Percentiles rank a stretch among this genome's conserved stretches.
These are phyloP conservation scores for Solanum tarijense DNA, from an alignment of 257 asterid genomes.

Conservation along the genomic window DNA sequence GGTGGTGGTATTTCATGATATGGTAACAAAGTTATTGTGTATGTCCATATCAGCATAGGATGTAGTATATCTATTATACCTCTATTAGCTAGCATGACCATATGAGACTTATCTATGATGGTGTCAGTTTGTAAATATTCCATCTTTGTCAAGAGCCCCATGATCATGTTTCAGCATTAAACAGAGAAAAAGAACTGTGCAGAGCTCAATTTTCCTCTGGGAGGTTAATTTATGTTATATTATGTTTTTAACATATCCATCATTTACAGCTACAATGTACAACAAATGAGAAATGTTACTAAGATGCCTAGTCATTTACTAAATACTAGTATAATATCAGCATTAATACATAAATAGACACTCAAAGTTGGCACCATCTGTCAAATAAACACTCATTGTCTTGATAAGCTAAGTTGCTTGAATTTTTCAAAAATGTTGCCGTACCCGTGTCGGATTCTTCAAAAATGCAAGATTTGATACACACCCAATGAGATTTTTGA, in stretches of 20 bases:
- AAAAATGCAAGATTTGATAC: background rate
- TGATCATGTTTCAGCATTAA: background rate
- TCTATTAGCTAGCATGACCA: slow-evolving; percentile 4
- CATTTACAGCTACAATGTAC: background rate
- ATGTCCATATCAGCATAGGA: slow-evolving; percentile 2
- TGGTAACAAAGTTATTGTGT: background rate
- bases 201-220: background rate
- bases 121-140: slow-evolving; percentile 2
- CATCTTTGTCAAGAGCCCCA: background rate
- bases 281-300: background rate
- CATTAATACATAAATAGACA: background rate
- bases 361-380: background rate
- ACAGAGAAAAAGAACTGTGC: background rate
- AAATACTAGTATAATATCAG: background rate
- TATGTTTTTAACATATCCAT: background rate
- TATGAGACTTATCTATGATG: background rate
- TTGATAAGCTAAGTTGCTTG: background rate
- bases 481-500: background rate
- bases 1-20: background rate
- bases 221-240: background rate
- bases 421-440: background rate
- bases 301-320: background rate
- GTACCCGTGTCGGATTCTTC: no score
- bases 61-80: background rate
- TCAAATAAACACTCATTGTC: background rate